Evolutionary conservation across 2,329 filamentous ascomycete species (phyloP), one percentile per base, ranked within the genome.

Genomic region (Triangularia setosa): DNA sequence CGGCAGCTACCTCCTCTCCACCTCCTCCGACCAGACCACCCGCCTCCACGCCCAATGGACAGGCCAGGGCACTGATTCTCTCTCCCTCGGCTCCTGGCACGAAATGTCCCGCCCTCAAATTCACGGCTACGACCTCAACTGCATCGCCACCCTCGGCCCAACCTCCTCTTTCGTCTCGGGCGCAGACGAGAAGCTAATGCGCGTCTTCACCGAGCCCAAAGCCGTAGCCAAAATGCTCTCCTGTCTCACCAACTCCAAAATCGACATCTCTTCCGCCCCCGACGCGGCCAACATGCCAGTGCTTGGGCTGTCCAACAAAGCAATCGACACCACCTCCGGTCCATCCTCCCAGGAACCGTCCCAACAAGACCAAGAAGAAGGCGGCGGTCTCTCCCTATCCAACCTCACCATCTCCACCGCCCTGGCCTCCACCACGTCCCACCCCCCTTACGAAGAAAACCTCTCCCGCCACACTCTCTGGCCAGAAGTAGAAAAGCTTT

Each of bases 121-220:
- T 69, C 95, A 99, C 75, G 95, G 95, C 40, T 99, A 99, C 75
- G 94, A 99, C 75, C 84, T 99, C 62, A 99, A 98, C 80, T 98
- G 95, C 75, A 88, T 98, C 68, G 90, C 93, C 72, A 85, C 88
- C 0, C 81, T 97, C 4, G 88, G 87, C 7, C 77, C 68, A 7
- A 89, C 89, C 7, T 89, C 89, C 70, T 90, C 89, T 70, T 99
- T 99, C 74, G 90, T 98, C 23, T 96, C 93, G 2, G 95, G 95
- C 6, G 95, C 95, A 2, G 95, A 99, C 69, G 95, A 99, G 80
- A 99, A 99, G 78, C 86, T 99, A n/a, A 86, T 99, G 75, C 90
- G 95, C 24, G 94, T 99, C 1, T 99, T 99, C 76, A 89, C 90
- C 72, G 89, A 97, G 77, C 95, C 95, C 5, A 90, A 87, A 73